Percentiles rank a stretch among this genome's conserved stretches.
These are phyloP conservation scores for Populus hybrid DNA, from an alignment of 441 rosid genomes.

Conservation along the genomic window DNA sequence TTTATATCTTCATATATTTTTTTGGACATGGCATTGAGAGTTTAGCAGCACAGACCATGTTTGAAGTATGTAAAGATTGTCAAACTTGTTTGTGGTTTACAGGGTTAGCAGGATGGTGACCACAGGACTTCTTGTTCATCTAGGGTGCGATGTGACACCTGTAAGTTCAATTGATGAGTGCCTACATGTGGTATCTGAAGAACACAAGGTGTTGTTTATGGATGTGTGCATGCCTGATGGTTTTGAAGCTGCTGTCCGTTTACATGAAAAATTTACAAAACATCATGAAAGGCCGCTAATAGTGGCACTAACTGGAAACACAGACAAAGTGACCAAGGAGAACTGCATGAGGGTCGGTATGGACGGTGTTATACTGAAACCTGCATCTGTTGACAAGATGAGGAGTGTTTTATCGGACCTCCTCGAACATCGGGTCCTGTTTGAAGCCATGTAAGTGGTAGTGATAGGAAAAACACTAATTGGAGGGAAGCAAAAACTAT, in stretches of 20 bases:
- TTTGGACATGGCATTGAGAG: not conserved
- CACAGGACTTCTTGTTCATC: constrained; percentile 73
- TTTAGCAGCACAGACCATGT: not conserved
- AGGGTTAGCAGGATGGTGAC: constrained; percentile 86
- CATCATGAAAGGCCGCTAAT: constrained; percentile 75
- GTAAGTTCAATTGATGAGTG: constrained; percentile 75
- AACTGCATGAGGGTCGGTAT: constrained; percentile 81
- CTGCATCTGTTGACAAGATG: constrained; percentile 90
- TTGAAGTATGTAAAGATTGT: not conserved
- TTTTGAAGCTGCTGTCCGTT: constrained; percentile 54
- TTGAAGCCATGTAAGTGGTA: constrained; percentile 40
- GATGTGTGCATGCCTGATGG: constrained; percentile 66
- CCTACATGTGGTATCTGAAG: constrained; percentile 51
- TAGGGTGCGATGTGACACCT: constrained; percentile 82
- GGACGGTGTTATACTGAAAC: constrained; percentile 71
- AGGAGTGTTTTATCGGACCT: constrained; percentile 66
- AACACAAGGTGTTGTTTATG: constrained; percentile 76
- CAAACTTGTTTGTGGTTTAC: constrained; percentile 20
- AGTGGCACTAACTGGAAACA: constrained; percentile 75
- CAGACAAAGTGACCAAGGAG: constrained; percentile 73
- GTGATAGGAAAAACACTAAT: not conserved
- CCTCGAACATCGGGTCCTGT: constrained; percentile 58
- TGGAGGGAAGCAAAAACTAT: not conserved
- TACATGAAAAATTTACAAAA: constrained; percentile 58
- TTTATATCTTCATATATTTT: not conserved